Conservation (phyloP, 257 asterid species). For the Scutellaria minor region DNA sequence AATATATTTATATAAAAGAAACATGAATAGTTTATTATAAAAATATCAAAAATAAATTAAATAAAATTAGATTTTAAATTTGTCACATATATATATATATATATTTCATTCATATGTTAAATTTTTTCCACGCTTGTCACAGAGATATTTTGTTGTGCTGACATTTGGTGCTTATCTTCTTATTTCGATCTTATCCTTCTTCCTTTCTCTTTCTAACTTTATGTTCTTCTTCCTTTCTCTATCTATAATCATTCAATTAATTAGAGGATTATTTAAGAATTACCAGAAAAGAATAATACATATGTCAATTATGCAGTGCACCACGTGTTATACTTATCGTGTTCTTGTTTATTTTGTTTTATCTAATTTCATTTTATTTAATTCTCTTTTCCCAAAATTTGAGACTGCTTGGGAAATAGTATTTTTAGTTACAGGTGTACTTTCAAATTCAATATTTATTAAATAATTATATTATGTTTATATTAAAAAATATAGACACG, state of each 20-base stretch:
- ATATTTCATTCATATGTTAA: too few species aligned
- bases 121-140: neutral
- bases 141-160: slow-evolving; percentile 34
- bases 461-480: neutral
- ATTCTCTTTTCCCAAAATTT: neutral
- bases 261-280: too few species aligned
- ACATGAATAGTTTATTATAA: too few species aligned
- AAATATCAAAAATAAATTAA: too few species aligned
- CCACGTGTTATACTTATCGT: too few species aligned
- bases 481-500: neutral
- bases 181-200: slow-evolving; percentile 46
- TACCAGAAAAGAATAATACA: too few species aligned
- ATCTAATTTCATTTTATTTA: too few species aligned
- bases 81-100: too few species aligned
- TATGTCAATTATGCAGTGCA: too few species aligned
- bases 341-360: too few species aligned
- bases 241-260: neutral
- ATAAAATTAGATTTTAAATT: too few species aligned
- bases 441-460: neutral
- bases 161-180: slow-evolving; percentile 51
- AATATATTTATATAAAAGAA: too few species aligned
- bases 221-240: slow-evolving; percentile 10
- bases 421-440: neutral
- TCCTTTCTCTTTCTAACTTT: slow-evolving; percentile 35
- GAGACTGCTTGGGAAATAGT: neutral